These are phyloP conservation scores for Cadophora sp. DNA, from an alignment of 2,329 filamentous ascomycete species.

Conservation along the genomic window DNA sequence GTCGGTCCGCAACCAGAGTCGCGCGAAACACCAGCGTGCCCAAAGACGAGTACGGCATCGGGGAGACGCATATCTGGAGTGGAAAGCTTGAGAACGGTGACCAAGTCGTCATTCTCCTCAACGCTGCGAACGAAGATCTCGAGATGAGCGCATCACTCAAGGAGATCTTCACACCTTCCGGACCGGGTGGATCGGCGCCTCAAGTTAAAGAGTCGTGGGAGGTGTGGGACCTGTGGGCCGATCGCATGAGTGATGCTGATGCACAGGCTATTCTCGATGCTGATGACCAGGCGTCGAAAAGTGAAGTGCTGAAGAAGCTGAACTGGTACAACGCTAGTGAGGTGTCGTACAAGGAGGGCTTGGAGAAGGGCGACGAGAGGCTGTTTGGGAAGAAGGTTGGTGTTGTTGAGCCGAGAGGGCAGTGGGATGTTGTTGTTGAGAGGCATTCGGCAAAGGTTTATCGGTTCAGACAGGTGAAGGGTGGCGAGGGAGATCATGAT, in stretches of 20 bases:
- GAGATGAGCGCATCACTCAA: slow-evolving; percentile 54
- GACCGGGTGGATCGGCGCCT: slow-evolving; percentile 46
- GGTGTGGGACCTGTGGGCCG: slow-evolving; percentile 59
- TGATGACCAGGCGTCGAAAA: background rate
- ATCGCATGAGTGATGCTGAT: slow-evolving; percentile 53
- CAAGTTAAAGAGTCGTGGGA: slow-evolving; percentile 53
- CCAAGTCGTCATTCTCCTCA: slow-evolving; percentile 54
- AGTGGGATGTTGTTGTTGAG: slow-evolving; percentile 49
- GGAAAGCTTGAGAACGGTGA: slow-evolving; percentile 50
- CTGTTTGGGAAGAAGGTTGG: slow-evolving; percentile 53
- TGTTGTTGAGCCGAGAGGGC: slow-evolving; percentile 48
- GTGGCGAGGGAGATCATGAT: background rate
- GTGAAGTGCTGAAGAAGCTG: slow-evolving; percentile 13
- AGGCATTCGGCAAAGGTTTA: slow-evolving; percentile 53
- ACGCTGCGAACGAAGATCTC: slow-evolving; percentile 50
- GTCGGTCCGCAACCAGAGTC: slow-evolving; percentile 42
- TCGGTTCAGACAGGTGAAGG: slow-evolving; percentile 1
- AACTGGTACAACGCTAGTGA: slow-evolving; percentile 53
- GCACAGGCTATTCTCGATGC: slow-evolving; percentile 52
- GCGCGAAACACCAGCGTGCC: slow-evolving; percentile 48
- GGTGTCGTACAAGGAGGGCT: slow-evolving; percentile 52
- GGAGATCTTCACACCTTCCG: slow-evolving; percentile 56
- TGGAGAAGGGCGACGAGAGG: slow-evolving; percentile 49
- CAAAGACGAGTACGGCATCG: slow-evolving; percentile 49
- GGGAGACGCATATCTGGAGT: slow-evolving; percentile 56